phyloP scores from a whole-genome alignment of 768 basidiomycete genomes.

The Cystofilobasidium bisporidii region DNA sequence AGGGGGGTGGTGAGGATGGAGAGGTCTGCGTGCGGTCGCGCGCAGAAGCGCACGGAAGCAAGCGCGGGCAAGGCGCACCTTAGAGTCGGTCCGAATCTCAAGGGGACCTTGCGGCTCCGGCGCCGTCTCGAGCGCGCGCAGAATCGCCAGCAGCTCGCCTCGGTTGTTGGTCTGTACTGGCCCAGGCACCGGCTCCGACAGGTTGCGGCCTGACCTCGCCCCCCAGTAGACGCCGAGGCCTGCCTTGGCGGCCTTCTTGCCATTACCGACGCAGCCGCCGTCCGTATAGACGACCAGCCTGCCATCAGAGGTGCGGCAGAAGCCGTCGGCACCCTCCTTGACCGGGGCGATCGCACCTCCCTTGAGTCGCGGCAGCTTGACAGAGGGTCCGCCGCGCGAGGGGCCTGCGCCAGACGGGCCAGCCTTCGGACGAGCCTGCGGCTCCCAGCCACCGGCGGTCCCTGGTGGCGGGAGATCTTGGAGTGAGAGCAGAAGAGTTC shows the following conservation, averaged over 20 bases:
- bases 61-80: not conserved
- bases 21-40: too few species aligned
- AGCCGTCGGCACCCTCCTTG: not conserved
- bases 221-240: constrained; percentile 14
- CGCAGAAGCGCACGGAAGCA: not conserved
- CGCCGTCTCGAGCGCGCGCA: constrained; percentile 23
- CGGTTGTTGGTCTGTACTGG: constrained; percentile 24
- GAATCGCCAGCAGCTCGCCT: constrained; percentile 24
- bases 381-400: not conserved
- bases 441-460: not conserved
- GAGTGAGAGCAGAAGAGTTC: too few species aligned
- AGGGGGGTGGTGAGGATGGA: not conserved
- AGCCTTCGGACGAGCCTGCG: too few species aligned
- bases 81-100: constrained; percentile 27
- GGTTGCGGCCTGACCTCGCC: constrained; percentile 6
- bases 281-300: constrained; percentile 18
- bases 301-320: not conserved
- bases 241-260: not conserved
- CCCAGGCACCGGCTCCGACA: constrained; percentile 19
- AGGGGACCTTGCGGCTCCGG: constrained; percentile 8
- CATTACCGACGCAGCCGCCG: constrained; percentile 7
- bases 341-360: not conserved
- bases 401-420: not conserved
- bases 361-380: too few species aligned
- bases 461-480: too few species aligned